Percentiles rank a stretch among this genome's conserved stretches.
Conservation (phyloP, 805 yeast genomes). For the Cyberlindnera saturnus region DNA sequence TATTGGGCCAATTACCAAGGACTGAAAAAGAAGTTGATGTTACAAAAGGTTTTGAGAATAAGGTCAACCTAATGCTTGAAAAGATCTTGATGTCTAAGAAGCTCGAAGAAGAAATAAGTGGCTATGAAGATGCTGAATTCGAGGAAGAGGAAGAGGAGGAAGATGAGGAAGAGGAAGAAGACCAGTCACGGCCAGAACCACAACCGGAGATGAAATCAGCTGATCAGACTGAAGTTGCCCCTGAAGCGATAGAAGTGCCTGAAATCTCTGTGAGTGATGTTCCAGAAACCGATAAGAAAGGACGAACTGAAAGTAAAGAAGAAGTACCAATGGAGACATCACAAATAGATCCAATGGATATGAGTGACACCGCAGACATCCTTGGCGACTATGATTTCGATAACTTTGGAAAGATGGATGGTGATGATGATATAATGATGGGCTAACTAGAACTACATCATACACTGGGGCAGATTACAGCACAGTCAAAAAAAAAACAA, state of each 20-base stretch:
- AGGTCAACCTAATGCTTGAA: constrained; percentile 8
- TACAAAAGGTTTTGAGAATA: constrained; percentile 1
- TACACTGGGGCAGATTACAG: too few relatives aligned
- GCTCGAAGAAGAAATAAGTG: constrained; percentile 9
- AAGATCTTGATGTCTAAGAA: constrained; percentile 5
- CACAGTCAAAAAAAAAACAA: too few relatives aligned
- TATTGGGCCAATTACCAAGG: constrained; percentile 45
- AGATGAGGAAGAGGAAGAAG: constrained; percentile 1
- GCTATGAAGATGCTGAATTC: constrained; percentile 1
- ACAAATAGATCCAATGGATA: constrained; percentile 5
- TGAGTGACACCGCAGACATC: constrained; percentile 6
- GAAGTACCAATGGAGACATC: background rate
- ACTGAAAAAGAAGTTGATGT: constrained; percentile 11
- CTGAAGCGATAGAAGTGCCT: too few relatives aligned
- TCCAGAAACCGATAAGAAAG: background rate
- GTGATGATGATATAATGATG: constrained; percentile 13
- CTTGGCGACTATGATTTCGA: constrained; percentile 16
- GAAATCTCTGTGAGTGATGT: too few relatives aligned
- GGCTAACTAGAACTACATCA: constrained; percentile 1
- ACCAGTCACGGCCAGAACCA: background rate
- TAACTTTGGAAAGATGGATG: constrained; percentile 13
- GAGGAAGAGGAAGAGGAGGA: constrained; percentile 9
- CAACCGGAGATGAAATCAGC: background rate
- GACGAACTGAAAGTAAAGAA: background rate
- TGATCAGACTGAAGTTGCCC: background rate